Percentiles rank a stretch among this genome's conserved stretches.
These are phyloP conservation scores for Umbelopsis sp. DNA, from an alignment of 192 early-diverging fungal genomes.

Conservation along the genomic window DNA sequence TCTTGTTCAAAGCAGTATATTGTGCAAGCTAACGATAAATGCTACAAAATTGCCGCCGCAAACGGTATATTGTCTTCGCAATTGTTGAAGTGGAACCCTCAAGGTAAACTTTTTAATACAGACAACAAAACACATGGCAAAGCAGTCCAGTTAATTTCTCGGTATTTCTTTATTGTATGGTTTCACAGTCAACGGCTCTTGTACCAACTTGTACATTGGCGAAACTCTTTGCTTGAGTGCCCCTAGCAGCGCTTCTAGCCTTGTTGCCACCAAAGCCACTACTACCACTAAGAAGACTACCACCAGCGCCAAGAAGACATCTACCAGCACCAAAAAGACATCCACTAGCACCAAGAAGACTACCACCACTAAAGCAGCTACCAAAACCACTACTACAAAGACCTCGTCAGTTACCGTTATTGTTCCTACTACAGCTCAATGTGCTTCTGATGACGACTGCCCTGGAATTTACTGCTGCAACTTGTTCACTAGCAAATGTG, in stretches of 20 bases:
- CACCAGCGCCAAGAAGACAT: slow-evolving; percentile 14
- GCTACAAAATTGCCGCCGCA: slow-evolving; percentile 11
- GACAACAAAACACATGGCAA: background rate
- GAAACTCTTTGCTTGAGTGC: slow-evolving; percentile 27
- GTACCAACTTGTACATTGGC: slow-evolving; percentile 32
- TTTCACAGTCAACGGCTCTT: slow-evolving; percentile 19
- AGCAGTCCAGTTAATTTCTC: background rate
- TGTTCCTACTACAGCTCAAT: slow-evolving; percentile 19
- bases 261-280: background rate
- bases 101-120: slow-evolving; percentile 10
- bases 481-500: slow-evolving; percentile 24
- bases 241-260: background rate
- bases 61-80: slow-evolving; percentile 7
- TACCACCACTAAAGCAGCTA: background rate
- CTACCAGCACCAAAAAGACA: background rate
- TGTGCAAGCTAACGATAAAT: slow-evolving; percentile 25
- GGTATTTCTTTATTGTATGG: background rate
- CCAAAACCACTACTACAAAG: slow-evolving; percentile 15
- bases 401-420: background rate
- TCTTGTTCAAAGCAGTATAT: slow-evolving; percentile 13
- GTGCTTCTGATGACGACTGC: slow-evolving; percentile 20
- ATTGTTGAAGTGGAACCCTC: slow-evolving; percentile 30
- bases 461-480: slow-evolving; percentile 29
- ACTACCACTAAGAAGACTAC: slow-evolving; percentile 14
- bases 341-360: background rate